Evolutionary conservation across 495 filamentous ascomycete genomes (phyloP).

Genomic region (Trypethelium eluteriae): DNA sequence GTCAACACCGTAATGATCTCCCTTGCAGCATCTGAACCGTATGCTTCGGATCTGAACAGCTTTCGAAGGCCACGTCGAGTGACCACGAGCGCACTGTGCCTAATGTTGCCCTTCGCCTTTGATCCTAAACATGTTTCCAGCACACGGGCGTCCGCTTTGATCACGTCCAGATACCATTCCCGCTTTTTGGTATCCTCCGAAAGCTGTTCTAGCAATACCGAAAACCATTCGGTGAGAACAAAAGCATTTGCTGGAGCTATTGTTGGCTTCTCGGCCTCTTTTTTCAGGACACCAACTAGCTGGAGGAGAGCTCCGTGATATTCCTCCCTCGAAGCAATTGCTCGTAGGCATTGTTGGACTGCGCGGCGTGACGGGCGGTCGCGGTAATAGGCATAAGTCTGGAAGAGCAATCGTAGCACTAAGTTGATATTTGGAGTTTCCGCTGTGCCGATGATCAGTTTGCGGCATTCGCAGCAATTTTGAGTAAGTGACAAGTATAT

Average conservation of each 20-base stretch:
- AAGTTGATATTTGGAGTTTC: slow-evolving; percentile 17
- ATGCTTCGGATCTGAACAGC: slow-evolving; percentile 52
- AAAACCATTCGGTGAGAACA: slow-evolving; percentile 86
- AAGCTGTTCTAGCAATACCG: slow-evolving; percentile 47
- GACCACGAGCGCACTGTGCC: slow-evolving; percentile 59
- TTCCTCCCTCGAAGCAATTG: slow-evolving; percentile 47
- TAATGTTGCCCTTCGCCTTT: slow-evolving; percentile 50
- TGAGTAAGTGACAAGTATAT: slow-evolving; percentile 20
- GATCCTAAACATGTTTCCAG: slow-evolving; percentile 70
- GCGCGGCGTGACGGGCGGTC: slow-evolving; percentile 77
- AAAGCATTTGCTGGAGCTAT: slow-evolving; percentile 75
- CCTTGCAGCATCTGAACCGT: slow-evolving; percentile 51
- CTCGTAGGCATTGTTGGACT: slow-evolving; percentile 64
- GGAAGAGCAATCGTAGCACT: slow-evolving; percentile 55
- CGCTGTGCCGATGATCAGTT: slow-evolving; percentile 13
- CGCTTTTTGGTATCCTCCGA: slow-evolving; percentile 24
- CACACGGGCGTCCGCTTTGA: slow-evolving; percentile 54
- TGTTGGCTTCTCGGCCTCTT: slow-evolving; percentile 62
- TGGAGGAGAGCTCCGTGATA: slow-evolving; percentile 50
- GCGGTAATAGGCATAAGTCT: slow-evolving; percentile 77
- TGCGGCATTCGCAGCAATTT: background rate
- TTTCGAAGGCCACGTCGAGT: slow-evolving; percentile 47
- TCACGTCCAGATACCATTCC: slow-evolving; percentile 55
- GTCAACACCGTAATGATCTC: slow-evolving; percentile 59
- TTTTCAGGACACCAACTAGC: slow-evolving; percentile 49